A percentile compares a stretch with the other conserved stretches of the same genome.
phyloP scores from a whole-genome alignment of 768 basidiomycete genomes.

The Leccinum pellstonianum region DNA sequence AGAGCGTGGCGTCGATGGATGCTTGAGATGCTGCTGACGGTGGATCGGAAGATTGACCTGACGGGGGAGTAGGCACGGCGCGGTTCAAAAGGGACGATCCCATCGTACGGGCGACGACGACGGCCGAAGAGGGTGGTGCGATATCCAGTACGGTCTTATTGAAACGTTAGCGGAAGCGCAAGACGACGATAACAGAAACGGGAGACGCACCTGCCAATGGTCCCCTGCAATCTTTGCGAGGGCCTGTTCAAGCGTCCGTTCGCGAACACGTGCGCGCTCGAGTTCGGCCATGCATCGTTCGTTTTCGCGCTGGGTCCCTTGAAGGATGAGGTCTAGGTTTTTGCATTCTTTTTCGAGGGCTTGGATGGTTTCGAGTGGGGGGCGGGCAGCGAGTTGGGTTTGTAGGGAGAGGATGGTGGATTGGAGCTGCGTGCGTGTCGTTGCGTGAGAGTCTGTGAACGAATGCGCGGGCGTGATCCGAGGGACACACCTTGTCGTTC shows the following conservation, averaged over 20 bases:
- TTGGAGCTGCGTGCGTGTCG: constrained; percentile 45
- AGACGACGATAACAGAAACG: neutral
- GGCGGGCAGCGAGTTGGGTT: constrained; percentile 62
- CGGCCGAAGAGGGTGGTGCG: constrained; percentile 28
- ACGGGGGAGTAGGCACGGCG: constrained; percentile 17
- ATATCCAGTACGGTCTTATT: constrained; percentile 38
- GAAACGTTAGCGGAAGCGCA: neutral
- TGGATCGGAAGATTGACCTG: constrained; percentile 16
- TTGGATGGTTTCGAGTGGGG: constrained; percentile 65
- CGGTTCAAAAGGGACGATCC: constrained; percentile 30
- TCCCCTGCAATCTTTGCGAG: constrained; percentile 69
- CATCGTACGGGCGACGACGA: constrained; percentile 29
- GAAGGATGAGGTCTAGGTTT: constrained; percentile 70
- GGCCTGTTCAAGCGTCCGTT: constrained; percentile 75
- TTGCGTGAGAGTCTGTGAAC: neutral
- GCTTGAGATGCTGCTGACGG: constrained; percentile 21
- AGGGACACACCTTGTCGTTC: constrained; percentile 55
- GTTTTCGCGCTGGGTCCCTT: constrained; percentile 84
- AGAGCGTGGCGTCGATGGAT: constrained; percentile 42
- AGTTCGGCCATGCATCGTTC: constrained; percentile 81
- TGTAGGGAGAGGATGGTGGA: constrained; percentile 63
- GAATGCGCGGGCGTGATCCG: neutral
- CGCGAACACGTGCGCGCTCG: constrained; percentile 66
- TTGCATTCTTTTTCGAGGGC: constrained; percentile 69
- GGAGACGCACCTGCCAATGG: constrained; percentile 74